A percentile compares a stretch with the other conserved stretches of the same genome.
Conservation (phyloP, 108 stramenopile species). For the Hondaea fermentalgiana region DNA sequence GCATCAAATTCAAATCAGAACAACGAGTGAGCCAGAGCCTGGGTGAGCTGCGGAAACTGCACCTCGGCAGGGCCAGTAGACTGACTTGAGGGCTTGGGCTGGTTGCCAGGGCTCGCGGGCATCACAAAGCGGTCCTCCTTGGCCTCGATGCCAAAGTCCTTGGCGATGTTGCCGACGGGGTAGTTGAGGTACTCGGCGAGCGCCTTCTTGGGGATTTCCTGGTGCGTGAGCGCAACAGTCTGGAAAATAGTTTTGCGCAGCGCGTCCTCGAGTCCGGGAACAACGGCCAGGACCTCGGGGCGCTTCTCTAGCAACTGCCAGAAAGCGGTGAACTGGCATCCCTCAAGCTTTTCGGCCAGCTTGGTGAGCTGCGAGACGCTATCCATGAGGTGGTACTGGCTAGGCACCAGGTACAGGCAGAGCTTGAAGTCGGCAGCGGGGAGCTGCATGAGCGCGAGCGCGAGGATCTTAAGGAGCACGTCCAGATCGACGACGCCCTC, state of each 20-base stretch:
- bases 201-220: background rate
- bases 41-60: background rate
- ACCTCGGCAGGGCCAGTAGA: background rate
- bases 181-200: background rate
- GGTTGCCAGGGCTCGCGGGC: background rate
- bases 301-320: background rate
- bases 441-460: background rate
- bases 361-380: background rate
- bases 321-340: slow-evolving; percentile 6
- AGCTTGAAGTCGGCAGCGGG: slow-evolving; percentile 6
- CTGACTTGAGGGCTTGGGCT: background rate
- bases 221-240: background rate
- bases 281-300: slow-evolving; percentile 3
- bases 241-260: background rate
- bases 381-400: slow-evolving; percentile 12
- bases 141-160: background rate
- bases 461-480: slow-evolving; percentile 13
- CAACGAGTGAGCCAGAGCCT: background rate
- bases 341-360: slow-evolving; percentile 10
- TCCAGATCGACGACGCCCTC: background rate
- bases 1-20: background rate
- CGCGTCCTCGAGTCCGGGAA: background rate
- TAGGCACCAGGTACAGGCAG: slow-evolving; percentile 1
- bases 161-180: background rate
- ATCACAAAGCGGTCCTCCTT: background rate